Conservation (phyloP, 1,284 basidiomycete genomes). For the Ceratobasidium sp. region DNA sequence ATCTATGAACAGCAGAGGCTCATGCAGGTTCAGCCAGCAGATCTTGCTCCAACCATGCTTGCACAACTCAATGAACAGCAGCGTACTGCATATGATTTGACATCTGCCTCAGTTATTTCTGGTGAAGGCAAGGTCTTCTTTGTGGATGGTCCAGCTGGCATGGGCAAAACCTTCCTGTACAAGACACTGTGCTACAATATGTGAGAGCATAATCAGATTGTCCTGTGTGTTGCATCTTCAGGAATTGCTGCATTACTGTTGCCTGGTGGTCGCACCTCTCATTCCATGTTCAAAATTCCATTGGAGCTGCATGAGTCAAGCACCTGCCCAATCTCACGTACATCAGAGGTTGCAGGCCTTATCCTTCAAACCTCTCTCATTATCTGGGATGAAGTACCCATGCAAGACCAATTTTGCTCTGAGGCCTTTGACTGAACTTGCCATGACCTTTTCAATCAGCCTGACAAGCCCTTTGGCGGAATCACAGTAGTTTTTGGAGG, state of each 20-base stretch:
- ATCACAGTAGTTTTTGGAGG: constrained; percentile 53
- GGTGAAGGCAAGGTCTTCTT: constrained; percentile 51
- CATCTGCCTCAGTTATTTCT: constrained; percentile 47
- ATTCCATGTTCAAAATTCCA: constrained; percentile 57
- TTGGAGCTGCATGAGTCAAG: constrained; percentile 47
- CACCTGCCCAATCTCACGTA: constrained; percentile 45
- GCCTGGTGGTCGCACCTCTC: constrained; percentile 53
- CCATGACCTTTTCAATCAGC: constrained; percentile 46
- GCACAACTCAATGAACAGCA: constrained; percentile 53
- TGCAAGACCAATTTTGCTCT: constrained; percentile 48
- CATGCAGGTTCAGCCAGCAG: constrained; percentile 43
- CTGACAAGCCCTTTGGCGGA: constrained; percentile 51
- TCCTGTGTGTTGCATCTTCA: constrained; percentile 56
- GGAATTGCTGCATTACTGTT: constrained; percentile 56
- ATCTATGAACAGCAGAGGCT: constrained; percentile 54
- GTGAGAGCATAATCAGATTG: constrained; percentile 46
- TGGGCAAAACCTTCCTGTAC: constrained; percentile 59
- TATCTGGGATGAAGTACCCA: constrained; percentile 54
- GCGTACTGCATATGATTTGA: constrained; percentile 47
- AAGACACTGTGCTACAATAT: constrained; percentile 51
- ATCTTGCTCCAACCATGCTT: constrained; percentile 39
- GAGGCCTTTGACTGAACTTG: constrained; percentile 51
- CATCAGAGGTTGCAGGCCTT: constrained; percentile 46
- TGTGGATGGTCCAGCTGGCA: constrained; percentile 56
- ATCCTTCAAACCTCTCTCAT: constrained; percentile 46